Evolutionary conservation across 495 filamentous ascomycete species (phyloP).

Genomic region (Opeltia flavorubescens): DNA sequence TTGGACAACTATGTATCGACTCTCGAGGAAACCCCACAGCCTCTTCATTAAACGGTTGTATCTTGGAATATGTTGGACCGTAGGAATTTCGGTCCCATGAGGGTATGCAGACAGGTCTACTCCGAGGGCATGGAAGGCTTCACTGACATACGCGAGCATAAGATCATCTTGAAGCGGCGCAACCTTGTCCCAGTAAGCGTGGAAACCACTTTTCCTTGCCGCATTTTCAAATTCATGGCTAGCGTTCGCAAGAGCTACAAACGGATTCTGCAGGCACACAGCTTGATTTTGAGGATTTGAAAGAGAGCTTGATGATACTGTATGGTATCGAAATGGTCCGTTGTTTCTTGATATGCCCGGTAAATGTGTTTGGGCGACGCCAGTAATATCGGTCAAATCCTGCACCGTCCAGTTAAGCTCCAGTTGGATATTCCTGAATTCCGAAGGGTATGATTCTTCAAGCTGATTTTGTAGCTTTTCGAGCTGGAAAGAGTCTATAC

Average conservation of each 20-base stretch:
- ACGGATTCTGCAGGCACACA: too few species aligned
- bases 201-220: conserved; percentile 7
- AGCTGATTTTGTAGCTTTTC: too few species aligned
- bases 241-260: conserved; percentile 3
- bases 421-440: too few species aligned
- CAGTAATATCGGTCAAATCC: too few species aligned
- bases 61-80: conserved; percentile 12
- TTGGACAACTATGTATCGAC: conserved; percentile 8
- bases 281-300: too few species aligned
- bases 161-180: conserved; percentile 20
- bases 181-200: conserved; percentile 19
- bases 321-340: too few species aligned
- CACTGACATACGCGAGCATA: conserved; percentile 23
- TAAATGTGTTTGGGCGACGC: too few species aligned
- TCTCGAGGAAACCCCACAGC: conserved; percentile 21
- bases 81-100: conserved; percentile 15
- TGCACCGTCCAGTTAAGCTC: too few species aligned
- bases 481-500: too few species aligned
- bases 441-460: too few species aligned
- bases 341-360: too few species aligned
- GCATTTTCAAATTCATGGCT: conserved; percentile 1
- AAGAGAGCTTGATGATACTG: too few species aligned
- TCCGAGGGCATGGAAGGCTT: conserved; percentile 23
- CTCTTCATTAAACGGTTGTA: conserved; percentile 20
- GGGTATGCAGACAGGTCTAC: conserved; percentile 13